A percentile compares a stretch with the other conserved stretches of the same genome.
These are phyloP conservation scores for Elongisporangium undulatum DNA, from an alignment of 352 stramenopile species.

Conservation along the genomic window DNA sequence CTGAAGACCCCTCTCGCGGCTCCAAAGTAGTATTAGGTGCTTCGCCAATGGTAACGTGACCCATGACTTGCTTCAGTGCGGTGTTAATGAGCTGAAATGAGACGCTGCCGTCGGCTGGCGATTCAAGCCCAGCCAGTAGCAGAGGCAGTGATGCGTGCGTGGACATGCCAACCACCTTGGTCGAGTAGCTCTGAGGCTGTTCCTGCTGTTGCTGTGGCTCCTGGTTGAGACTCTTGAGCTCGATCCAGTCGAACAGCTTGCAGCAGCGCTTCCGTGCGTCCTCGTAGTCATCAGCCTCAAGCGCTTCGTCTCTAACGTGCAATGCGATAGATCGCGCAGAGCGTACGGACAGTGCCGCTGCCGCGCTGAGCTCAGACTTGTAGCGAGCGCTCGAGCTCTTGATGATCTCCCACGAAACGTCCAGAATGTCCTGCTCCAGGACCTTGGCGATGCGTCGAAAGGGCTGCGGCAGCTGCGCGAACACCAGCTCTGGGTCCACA, in stretches of 20 bases:
- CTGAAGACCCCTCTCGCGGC: background rate
- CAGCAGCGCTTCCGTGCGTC: constrained; percentile 36
- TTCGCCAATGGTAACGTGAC: background rate
- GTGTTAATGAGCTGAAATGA: background rate
- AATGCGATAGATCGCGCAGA: constrained; percentile 11
- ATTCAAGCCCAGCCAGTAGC: background rate
- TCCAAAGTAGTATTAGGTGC: background rate
- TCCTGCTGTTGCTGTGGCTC: background rate
- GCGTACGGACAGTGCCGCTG: constrained; percentile 12
- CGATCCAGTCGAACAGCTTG: constrained; percentile 11
- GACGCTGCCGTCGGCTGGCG: background rate
- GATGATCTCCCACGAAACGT: constrained; percentile 50
- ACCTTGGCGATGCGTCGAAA: constrained; percentile 65
- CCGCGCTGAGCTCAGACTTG: constrained; percentile 21
- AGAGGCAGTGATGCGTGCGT: background rate
- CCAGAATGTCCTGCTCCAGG: constrained; percentile 53
- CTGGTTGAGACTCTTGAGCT: background rate
- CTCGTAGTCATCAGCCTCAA: constrained; percentile 34
- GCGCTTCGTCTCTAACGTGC: constrained; percentile 1
- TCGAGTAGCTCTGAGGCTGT: too few species aligned
- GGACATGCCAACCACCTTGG: background rate
- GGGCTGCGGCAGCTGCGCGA: constrained; percentile 60
- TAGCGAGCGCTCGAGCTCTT: constrained; percentile 31
- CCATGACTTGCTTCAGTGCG: background rate
- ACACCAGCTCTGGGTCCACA: constrained; percentile 53